A percentile compares a stretch with the other conserved stretches of the same genome.
Evolutionary conservation across 2,329 filamentous ascomycete species (phyloP).

Genomic region (Gaeumannomyces tritici): DNA sequence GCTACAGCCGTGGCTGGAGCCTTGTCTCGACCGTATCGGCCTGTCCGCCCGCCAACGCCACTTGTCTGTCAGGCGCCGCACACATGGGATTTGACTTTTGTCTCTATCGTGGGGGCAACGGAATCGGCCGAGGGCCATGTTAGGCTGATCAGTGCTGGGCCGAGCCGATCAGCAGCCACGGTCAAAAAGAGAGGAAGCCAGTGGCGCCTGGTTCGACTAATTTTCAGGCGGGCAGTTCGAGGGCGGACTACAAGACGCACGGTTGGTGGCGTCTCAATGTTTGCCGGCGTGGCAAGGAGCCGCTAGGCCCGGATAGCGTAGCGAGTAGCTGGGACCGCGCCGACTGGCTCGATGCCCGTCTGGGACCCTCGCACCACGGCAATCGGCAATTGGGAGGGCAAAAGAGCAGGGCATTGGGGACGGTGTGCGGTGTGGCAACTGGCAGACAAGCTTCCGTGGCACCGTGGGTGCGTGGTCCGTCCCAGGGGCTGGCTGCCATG

Average conservation of each 20-base stretch:
- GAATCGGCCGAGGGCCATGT: background rate
- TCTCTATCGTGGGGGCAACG: background rate
- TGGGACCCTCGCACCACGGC: background rate
- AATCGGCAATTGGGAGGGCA: background rate
- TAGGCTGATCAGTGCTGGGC: too few species aligned
- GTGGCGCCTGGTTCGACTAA: background rate
- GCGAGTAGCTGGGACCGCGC: too few species aligned
- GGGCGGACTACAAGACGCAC: background rate
- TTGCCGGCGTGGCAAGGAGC: background rate
- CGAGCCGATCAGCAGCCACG: too few species aligned
- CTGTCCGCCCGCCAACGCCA: background rate
- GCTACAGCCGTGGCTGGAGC: background rate
- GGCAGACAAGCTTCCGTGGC: too few species aligned
- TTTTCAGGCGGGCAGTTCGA: background rate
- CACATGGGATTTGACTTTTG: too few species aligned
- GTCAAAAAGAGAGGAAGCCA: background rate
- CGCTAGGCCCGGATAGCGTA: background rate
- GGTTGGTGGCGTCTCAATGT: background rate
- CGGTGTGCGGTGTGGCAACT: too few species aligned
- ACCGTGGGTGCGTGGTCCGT: background rate
- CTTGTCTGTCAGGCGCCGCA: too few species aligned
- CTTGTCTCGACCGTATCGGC: background rate
- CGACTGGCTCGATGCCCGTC: background rate
- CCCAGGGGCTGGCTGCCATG: background rate
- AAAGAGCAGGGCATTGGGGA: background rate